These are phyloP conservation scores for Mesembryanthemum crystallinum DNA, from an alignment of 148 eudicot species.

Conservation along the genomic window DNA sequence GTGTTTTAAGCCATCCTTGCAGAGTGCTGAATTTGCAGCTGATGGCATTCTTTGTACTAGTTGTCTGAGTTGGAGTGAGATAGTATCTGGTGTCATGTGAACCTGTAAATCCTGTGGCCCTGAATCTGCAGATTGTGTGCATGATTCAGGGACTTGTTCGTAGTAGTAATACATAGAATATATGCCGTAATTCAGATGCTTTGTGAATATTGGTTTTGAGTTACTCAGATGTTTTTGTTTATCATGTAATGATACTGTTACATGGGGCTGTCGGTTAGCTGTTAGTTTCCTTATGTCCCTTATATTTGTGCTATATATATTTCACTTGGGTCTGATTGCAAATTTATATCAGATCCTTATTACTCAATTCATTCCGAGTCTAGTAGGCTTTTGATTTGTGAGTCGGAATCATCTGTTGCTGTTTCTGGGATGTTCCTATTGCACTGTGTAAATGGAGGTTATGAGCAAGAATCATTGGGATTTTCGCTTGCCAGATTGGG, in stretches of 20 bases:
- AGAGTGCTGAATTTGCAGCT: slow-evolving; percentile 3
- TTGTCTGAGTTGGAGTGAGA: background rate
- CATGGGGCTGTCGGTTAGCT: background rate
- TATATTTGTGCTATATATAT: background rate
- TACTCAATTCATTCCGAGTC: no score
- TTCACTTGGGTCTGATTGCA: background rate
- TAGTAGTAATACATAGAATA: background rate
- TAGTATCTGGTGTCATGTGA: background rate
- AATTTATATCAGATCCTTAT: background rate
- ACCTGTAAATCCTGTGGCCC: slow-evolving; percentile 2
- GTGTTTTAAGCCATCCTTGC: slow-evolving; percentile 13
- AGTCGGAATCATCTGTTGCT: no score
- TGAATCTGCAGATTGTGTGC: slow-evolving; percentile 18
- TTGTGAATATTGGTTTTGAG: background rate
- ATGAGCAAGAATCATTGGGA: no score
- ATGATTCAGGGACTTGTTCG: slow-evolving; percentile 4
- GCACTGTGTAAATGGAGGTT: no score
- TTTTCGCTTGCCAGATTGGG: no score
- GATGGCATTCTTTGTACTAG: slow-evolving; percentile 11
- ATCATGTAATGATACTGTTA: slow-evolving; percentile 14
- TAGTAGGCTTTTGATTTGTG: no score
- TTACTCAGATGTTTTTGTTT: background rate
- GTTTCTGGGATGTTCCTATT: no score
- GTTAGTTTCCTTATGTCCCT: background rate
- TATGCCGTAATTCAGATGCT: slow-evolving; percentile 5